A percentile compares a stretch with the other conserved stretches of the same genome.
Conservation (phyloP, 805 yeast genomes). For the Ogataea parapolymorpha region DNA sequence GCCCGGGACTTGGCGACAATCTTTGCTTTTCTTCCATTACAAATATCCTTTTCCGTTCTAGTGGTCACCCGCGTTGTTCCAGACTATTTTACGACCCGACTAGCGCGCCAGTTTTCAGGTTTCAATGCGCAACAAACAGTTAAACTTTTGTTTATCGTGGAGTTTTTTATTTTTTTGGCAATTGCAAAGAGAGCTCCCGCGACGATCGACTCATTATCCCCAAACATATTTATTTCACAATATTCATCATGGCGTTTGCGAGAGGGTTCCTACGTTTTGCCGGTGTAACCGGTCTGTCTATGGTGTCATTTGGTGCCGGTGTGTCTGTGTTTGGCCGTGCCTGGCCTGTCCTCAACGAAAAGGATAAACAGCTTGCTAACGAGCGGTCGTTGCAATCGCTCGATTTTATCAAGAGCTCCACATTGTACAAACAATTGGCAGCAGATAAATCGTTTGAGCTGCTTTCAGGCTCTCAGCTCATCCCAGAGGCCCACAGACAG, state of each 20-base stretch:
- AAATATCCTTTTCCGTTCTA: neutral
- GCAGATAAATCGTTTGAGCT: conserved; percentile 25
- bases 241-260: conserved; percentile 1
- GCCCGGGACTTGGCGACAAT: neutral
- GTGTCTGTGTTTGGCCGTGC: conserved; percentile 29
- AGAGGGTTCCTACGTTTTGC: conserved; percentile 8
- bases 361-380: conserved; percentile 6
- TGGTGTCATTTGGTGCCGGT: conserved; percentile 27
- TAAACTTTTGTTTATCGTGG: conserved; percentile 8
- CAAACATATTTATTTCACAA: neutral
- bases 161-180: conserved; percentile 7
- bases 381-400: conserved; percentile 29
- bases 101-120: conserved; percentile 3
- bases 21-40: neutral
- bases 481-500: conserved; percentile 56
- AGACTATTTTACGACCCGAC: neutral
- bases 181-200: neutral
- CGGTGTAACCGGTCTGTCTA: conserved; percentile 11
- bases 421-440: conserved; percentile 25
- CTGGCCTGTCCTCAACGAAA: conserved; percentile 28
- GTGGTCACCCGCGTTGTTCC: neutral
- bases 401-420: conserved; percentile 26
- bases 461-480: conserved; percentile 38
- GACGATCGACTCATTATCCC: conserved; percentile 6
- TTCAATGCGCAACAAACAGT: conserved; percentile 3